Evolutionary conservation across 164 flowering plant species (phyloP).

Genomic region (Magnolia sinica): DNA sequence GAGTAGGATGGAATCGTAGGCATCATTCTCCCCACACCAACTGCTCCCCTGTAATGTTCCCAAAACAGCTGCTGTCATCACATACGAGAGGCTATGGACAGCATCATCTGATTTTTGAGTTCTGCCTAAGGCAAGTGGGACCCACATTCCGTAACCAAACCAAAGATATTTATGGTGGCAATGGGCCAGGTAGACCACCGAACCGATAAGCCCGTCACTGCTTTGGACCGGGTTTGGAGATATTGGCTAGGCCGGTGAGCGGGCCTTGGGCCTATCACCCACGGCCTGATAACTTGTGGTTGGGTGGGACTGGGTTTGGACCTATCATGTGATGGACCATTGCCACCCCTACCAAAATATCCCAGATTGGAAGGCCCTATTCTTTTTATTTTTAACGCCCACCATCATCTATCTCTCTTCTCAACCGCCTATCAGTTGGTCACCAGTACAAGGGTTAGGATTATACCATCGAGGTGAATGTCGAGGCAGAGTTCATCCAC

Average conservation of each 20-base stretch:
- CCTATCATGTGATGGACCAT: not conserved
- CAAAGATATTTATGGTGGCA: too few species aligned
- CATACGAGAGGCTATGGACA: not conserved
- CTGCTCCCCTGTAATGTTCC: not conserved
- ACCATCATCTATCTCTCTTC: not conserved
- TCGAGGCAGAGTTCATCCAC: not conserved
- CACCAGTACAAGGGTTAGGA: not conserved
- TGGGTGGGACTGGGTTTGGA: too few species aligned
- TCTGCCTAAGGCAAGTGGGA: too few species aligned
- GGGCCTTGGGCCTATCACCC: too few species aligned
- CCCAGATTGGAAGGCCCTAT: not conserved
- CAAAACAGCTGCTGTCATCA: not conserved
- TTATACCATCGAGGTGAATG: not conserved
- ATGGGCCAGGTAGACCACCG: too few species aligned
- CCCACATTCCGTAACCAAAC: too few species aligned
- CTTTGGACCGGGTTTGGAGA: too few species aligned
- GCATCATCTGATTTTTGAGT: too few species aligned
- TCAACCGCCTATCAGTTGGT: not conserved
- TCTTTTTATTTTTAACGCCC: too few species aligned
- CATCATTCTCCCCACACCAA: constrained; percentile 1
- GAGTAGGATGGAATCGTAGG: not conserved
- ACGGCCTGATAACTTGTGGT: too few species aligned
- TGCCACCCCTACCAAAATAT: not conserved
- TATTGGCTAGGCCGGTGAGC: too few species aligned
- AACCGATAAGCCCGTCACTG: too few species aligned